phyloP scores from a whole-genome alignment of 257 asterid species.

The Osmanthus fragrans region DNA sequence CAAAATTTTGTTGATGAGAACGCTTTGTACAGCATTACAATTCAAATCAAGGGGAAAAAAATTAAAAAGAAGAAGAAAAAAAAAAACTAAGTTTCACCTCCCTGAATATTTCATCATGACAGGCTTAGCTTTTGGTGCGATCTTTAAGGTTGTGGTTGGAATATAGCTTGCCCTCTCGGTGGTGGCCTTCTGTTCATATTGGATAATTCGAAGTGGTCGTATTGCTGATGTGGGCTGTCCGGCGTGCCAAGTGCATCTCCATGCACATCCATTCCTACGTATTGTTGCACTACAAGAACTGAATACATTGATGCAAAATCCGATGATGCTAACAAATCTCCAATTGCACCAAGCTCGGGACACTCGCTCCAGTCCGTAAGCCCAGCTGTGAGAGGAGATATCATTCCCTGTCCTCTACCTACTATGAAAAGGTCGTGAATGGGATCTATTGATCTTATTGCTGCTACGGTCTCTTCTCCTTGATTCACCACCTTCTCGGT shows the following conservation, averaged over 20 bases:
- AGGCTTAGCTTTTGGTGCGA: background rate
- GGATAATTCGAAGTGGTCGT: slow-evolving; percentile 30
- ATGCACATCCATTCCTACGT: slow-evolving; percentile 47
- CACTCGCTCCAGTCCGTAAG: slow-evolving; percentile 97
- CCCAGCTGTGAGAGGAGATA: slow-evolving; percentile 76
- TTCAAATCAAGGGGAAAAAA: background rate
- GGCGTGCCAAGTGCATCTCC: slow-evolving; percentile 50
- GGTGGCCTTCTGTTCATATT: slow-evolving; percentile 29
- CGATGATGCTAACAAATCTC: slow-evolving; percentile 83
- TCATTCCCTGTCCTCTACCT: slow-evolving; percentile 74
- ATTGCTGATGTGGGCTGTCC: slow-evolving; percentile 43
- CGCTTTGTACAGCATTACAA: background rate
- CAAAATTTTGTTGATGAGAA: background rate
- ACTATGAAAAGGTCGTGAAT: slow-evolving; percentile 72
- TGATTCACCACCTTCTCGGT: slow-evolving; percentile 59
- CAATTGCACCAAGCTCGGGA: slow-evolving; percentile 91
- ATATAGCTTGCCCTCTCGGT: slow-evolving; percentile 26
- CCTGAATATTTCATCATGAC: background rate
- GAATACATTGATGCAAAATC: slow-evolving; percentile 79
- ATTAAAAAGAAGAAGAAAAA: too few relatives aligned
- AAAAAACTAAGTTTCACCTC: background rate
- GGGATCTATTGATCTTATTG: slow-evolving; percentile 58
- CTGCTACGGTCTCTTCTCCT: slow-evolving; percentile 88
- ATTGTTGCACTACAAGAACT: slow-evolving; percentile 87
- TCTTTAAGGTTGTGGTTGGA: slow-evolving; percentile 53